Evolutionary conservation across 2,329 filamentous ascomycete genomes (phyloP), one percentile per base, ranked within the genome.

Genomic region (Talaromyces islandicus): DNA sequence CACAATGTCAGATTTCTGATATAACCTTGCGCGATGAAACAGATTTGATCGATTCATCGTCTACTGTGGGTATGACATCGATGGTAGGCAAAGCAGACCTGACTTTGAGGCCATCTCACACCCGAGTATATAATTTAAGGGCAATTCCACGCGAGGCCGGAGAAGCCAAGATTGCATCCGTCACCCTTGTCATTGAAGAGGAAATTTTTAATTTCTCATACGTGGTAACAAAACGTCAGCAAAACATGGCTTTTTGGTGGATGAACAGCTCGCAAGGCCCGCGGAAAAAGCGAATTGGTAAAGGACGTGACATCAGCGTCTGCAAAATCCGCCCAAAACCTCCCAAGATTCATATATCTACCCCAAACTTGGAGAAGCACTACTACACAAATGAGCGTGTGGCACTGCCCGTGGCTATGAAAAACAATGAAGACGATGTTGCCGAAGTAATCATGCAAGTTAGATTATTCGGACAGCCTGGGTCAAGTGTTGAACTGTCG

Each of bases 331-430:
- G 92, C 58, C 93, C 94, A 1, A 90, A 95, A 65, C 94, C 93
- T 29, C 94, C 94, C 0, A 97, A 97, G 74, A 86, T 99, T 78
- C 87, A 91, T 66, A 85, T 99, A 52, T 82, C 78, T 27, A 77
- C 91, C 10, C 78, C 84, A 2, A 82, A 85, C 46, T 74, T 88
- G 7, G 79, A 82, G 60, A 81, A 85, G 12, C 87, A 92, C 58
- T 95, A 93, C 72, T 97, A 96, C 70, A 90, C 89, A 1, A 89
- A 95, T 67, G 94, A 99, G 75, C 73, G 78, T 0, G 84, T 97
- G 29, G 78, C 78, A 7, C 73, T 97, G 24, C 77, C 82, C 0
- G 79, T 97, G 43, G 84, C 88, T 50, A 77, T 97, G 3, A 69
- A 86, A 60, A 99, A 99, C 66, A 87, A 87, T 54, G 94, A 99